Percentiles rank a stretch among this genome's conserved stretches.
Conservation (phyloP, 2,329 filamentous ascomycete species). For the Graphilbum sp. region DNA sequence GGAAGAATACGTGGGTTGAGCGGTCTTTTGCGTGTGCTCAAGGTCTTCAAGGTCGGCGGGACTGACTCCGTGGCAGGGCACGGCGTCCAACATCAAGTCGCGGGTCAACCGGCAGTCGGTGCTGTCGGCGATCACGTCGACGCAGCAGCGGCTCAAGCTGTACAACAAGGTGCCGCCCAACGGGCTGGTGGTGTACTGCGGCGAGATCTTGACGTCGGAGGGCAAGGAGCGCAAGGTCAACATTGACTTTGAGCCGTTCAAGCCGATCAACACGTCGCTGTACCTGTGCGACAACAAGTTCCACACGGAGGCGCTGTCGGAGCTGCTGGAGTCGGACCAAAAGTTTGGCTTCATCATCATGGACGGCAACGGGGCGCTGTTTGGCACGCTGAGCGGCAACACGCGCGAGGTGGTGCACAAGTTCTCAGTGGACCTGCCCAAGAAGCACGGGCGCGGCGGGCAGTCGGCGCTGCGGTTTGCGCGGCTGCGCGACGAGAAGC, state of each 20-base stretch:
- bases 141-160: conserved; percentile 95
- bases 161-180: conserved; percentile 99
- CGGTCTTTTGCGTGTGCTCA: too few relatives aligned
- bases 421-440: conserved; percentile 94
- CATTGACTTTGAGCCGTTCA: conserved; percentile 99
- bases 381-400: conserved; percentile 92
- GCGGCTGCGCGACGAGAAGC: conserved; percentile 97
- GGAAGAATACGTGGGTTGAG: conserved; percentile 84
- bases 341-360: conserved; percentile 99
- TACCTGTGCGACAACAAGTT: conserved; percentile 99
- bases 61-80: conserved; percentile 71
- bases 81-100: conserved; percentile 98
- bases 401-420: conserved; percentile 95
- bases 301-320: conserved; percentile 91
- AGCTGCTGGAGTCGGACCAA: conserved; percentile 95
- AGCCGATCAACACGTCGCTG: conserved; percentile 98
- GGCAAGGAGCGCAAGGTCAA: conserved; percentile 99
- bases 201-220: conserved; percentile 98
- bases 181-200: conserved; percentile 94
- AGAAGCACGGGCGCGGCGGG: conserved; percentile 99
- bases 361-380: conserved; percentile 97
- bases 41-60: too few relatives aligned
- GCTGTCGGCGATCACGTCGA: conserved; percentile 94
- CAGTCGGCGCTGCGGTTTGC: conserved; percentile 98
- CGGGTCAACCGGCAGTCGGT: conserved; percentile 98